Conservation (phyloP, 2,329 filamentous ascomycete genomes). For the Ophiocordyceps robertsii region DNA sequence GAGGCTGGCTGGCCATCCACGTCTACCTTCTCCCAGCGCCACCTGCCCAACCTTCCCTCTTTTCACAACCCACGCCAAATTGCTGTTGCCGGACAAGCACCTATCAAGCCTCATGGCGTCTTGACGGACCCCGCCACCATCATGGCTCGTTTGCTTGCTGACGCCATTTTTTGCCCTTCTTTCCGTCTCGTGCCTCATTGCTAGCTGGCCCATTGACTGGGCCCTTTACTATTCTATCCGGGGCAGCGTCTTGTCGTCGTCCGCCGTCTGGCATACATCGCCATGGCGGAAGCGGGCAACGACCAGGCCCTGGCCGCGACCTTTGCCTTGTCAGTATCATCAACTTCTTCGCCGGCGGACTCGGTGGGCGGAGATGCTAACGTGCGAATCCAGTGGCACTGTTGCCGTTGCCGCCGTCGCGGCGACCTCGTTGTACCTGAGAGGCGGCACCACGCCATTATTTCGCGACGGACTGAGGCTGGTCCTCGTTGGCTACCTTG, state of each 20-base stretch:
- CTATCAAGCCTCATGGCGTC: not conserved
- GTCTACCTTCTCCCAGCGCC: not conserved
- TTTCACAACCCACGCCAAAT: not conserved
- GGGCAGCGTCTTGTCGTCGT: conserved; percentile 12
- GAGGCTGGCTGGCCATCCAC: not conserved
- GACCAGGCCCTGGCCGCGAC: conserved; percentile 37
- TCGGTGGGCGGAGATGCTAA: conserved; percentile 12
- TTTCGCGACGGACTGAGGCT: conserved; percentile 48
- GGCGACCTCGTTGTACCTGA: conserved; percentile 31
- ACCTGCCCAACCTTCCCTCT: not conserved
- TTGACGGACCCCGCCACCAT: not conserved
- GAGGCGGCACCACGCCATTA: conserved; percentile 32
- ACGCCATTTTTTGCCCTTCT: conserved; percentile 8
- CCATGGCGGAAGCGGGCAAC: conserved; percentile 31
- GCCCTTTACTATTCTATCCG: conserved; percentile 17
- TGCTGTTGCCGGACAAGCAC: conserved; percentile 1
- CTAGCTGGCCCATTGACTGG: conserved; percentile 32
- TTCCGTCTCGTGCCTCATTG: conserved; percentile 15
- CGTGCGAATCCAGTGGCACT: conserved; percentile 26
- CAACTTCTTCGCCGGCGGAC: not conserved
- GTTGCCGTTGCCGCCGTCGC: conserved; percentile 37
- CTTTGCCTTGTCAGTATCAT: conserved; percentile 37
- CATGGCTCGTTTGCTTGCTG: conserved; percentile 5
- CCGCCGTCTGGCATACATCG: conserved; percentile 9
- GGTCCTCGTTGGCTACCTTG: conserved; percentile 44